Evolutionary conservation across 139 green algal genomes (phyloP), one percentile per base, ranked within the genome.

Genomic region (Spirogloea muscicola): DNA sequence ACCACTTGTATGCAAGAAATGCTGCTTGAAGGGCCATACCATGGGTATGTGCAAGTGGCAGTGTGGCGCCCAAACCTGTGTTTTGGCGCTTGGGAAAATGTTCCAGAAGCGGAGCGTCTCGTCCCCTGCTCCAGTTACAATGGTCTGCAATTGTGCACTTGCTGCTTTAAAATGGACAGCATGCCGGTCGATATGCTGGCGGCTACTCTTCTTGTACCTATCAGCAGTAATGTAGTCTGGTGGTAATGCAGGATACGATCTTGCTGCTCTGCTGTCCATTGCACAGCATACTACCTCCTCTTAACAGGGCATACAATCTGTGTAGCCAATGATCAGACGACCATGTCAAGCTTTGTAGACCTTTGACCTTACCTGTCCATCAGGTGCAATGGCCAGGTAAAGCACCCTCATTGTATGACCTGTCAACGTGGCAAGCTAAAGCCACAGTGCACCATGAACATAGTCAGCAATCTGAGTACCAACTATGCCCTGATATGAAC

Each of bases 31-130:
- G n/a, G n/a, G n/a, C n/a, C n/a, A n/a, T n/a, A n/a, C n/a, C n/a
- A n/a, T n/a, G 3, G 2, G 3, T 2, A 58, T n/a, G 48, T n/a
- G 3, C n/a, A 58, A 59, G 6, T 31, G 49, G 0, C 9, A 59
- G 49, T 59, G 7, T 31, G 31, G 9, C 9, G n/a, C n/a, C n/a
- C n/a, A 27, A 37, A 65, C 61, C 61, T 70, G 33, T 1, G 64
- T 36, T 60, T 73, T 73, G 27, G 64, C 9, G 21, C 42, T 27
- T 16, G 90, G 90, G 61, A 96, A 96, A 3, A 96, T 88, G 71
- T 88, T 94, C 92, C 92, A 97, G 72, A 97, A 96, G 29, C 92
- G 85, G 52, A 96, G 82, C 59, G 93, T 96, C 66, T 97, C 93
- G 63, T 97, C 92, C 3, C 88, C 89, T 42, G 86, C 86, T 6